Evolutionary conservation across 371 early-diverging fungal species (phyloP).

Genomic region (Haplosporangium sp.): DNA sequence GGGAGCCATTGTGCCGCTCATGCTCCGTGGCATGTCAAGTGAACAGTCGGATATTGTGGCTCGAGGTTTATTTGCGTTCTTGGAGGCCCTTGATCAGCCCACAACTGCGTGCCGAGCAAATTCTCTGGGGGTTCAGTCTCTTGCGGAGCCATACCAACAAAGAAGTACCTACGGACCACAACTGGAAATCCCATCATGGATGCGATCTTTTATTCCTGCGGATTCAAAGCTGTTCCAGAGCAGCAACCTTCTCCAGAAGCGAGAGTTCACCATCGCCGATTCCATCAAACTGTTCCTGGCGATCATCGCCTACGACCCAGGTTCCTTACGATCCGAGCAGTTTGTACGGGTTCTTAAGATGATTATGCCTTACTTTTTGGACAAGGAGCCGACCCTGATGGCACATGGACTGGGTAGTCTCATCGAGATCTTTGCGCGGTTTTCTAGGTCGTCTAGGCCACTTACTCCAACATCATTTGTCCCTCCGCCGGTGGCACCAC

Average conservation of each 20-base stretch:
- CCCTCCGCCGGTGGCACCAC: conserved; percentile 23
- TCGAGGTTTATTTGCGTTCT: conserved; percentile 24
- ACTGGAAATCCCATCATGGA: conserved; percentile 41
- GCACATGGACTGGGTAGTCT: conserved; percentile 67
- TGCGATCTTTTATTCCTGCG: conserved; percentile 32
- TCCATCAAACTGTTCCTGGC: conserved; percentile 73
- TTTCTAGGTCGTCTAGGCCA: conserved; percentile 65
- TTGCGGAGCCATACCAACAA: conserved; percentile 27
- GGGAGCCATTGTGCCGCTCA: conserved; percentile 68
- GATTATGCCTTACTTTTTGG: conserved; percentile 60
- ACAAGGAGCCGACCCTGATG: conserved; percentile 55
- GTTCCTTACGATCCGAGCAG: conserved; percentile 73
- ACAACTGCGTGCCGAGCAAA: conserved; percentile 24
- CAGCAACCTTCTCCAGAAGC: conserved; percentile 43
- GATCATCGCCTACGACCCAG: conserved; percentile 75
- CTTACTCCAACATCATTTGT: conserved; percentile 28
- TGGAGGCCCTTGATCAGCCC: conserved; percentile 48
- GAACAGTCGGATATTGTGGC: conserved; percentile 25
- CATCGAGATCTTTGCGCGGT: conserved; percentile 65
- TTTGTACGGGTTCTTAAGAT: conserved; percentile 67
- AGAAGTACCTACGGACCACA: conserved; percentile 31
- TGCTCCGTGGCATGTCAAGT: conserved; percentile 56
- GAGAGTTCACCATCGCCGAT: conserved; percentile 63
- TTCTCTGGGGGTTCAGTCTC: conserved; percentile 31
- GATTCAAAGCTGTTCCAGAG: conserved; percentile 44